Conservation (phyloP, 331 rosid genomes). For the Rosa hybrid region DNA sequence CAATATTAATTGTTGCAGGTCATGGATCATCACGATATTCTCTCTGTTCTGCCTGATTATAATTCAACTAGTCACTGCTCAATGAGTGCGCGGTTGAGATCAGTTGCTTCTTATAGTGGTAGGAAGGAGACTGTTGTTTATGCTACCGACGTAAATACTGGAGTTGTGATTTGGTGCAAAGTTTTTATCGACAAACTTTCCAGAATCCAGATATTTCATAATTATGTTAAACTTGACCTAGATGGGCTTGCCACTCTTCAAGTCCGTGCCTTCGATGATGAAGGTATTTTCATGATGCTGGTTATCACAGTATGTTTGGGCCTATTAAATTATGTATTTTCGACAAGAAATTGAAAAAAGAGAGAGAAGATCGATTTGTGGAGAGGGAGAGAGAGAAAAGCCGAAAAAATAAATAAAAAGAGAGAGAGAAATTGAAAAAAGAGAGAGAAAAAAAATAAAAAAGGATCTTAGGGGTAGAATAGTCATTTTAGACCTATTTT, state of each 20-base stretch:
- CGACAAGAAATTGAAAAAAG: no score
- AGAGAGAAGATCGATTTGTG: no score
- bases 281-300: conserved; percentile 51
- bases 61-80: conserved; percentile 82
- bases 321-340: background rate
- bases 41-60: conserved; percentile 77
- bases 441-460: no score
- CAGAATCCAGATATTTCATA: conserved; percentile 87
- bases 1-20: conserved; percentile 44
- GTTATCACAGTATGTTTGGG: background rate
- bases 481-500: no score
- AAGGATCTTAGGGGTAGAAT: no score
- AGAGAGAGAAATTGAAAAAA: no score
- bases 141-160: conserved; percentile 76
- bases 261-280: conserved; percentile 79
- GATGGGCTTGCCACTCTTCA: conserved; percentile 95
- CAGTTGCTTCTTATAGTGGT: conserved; percentile 82
- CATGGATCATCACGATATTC: conserved; percentile 96
- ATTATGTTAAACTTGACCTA: conserved; percentile 85
- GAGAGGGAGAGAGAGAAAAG: no score
- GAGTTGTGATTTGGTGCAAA: conserved; percentile 82
- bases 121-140: conserved; percentile 96
- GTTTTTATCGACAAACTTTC: conserved; percentile 85
- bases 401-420: no score
- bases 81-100: conserved; percentile 79